Conservation (phyloP, 2,329 filamentous ascomycete genomes). For the Colletotrichum spaethianum region DNA sequence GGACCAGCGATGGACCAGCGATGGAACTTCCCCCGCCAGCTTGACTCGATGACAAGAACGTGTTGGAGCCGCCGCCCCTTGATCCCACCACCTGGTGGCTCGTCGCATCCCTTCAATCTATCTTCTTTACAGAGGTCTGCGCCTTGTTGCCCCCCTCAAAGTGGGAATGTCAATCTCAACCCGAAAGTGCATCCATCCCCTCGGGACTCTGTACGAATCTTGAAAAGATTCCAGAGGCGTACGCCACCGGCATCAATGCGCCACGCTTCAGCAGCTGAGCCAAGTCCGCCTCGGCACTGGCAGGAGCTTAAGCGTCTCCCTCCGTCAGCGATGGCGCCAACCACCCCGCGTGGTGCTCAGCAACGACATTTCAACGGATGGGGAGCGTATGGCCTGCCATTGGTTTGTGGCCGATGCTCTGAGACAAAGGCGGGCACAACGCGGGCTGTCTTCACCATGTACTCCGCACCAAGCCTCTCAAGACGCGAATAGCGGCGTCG, state of each 20-base stretch:
- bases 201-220: not conserved
- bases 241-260: constrained; percentile 16
- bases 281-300: constrained; percentile 1
- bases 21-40: not conserved
- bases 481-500: not conserved
- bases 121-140: not conserved
- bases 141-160: not conserved
- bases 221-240: not conserved
- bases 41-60: constrained; percentile 24
- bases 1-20: too few species aligned
- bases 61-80: not conserved
- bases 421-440: not conserved
- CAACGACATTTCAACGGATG: not conserved
- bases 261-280: constrained; percentile 18
- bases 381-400: not conserved
- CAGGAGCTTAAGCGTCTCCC: not conserved
- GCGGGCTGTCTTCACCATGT: not conserved
- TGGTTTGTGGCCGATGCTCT: not conserved
- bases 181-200: not conserved
- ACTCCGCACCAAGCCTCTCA: not conserved
- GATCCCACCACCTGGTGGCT: not conserved
- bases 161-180: not conserved
- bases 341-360: not conserved
- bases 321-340: not conserved
- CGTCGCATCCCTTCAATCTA: not conserved